Percentiles rank a stretch among this genome's conserved stretches.
Evolutionary conservation across 2,329 filamentous ascomycete species (phyloP).

Genomic region (Coniochaeta prunicola): DNA sequence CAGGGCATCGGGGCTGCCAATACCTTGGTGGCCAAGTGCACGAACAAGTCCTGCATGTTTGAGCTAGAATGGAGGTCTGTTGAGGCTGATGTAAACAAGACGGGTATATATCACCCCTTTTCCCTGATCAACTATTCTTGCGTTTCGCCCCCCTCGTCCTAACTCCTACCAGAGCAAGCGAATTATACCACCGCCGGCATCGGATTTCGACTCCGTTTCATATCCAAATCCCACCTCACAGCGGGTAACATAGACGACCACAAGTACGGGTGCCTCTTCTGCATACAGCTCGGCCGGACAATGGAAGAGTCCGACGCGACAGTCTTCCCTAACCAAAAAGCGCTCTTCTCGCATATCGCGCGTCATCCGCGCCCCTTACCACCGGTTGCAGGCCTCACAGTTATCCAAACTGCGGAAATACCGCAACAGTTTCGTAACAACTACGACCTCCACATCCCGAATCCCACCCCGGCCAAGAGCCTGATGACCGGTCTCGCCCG

Average conservation of each 20-base stretch:
- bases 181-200: constrained; percentile 39
- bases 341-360: constrained; percentile 45
- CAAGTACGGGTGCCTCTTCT: constrained; percentile 48
- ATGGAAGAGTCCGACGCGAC: constrained; percentile 48
- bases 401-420: constrained; percentile 36
- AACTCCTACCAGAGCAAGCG: constrained; percentile 28
- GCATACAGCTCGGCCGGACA: constrained; percentile 40
- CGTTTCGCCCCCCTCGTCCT: too few species aligned
- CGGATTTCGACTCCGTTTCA: constrained; percentile 44
- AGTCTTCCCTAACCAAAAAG: constrained; percentile 45
- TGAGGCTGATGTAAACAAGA: constrained; percentile 42
- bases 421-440: constrained; percentile 35
- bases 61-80: constrained; percentile 46
- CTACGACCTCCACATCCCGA: constrained; percentile 44
- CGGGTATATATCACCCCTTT: constrained; percentile 28
- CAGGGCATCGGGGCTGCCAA: constrained; percentile 23
- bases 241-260: constrained; percentile 43
- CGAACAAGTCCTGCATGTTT: constrained; percentile 35
- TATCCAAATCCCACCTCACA: constrained; percentile 47
- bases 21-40: constrained; percentile 41
- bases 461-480: constrained; percentile 30
- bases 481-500: constrained; percentile 31
- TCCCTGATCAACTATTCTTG: too few species aligned
- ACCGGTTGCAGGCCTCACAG: constrained; percentile 36
- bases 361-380: constrained; percentile 48